phyloP scores from a whole-genome alignment of 2,329 filamentous ascomycete genomes.

The Thelonectria olida region DNA sequence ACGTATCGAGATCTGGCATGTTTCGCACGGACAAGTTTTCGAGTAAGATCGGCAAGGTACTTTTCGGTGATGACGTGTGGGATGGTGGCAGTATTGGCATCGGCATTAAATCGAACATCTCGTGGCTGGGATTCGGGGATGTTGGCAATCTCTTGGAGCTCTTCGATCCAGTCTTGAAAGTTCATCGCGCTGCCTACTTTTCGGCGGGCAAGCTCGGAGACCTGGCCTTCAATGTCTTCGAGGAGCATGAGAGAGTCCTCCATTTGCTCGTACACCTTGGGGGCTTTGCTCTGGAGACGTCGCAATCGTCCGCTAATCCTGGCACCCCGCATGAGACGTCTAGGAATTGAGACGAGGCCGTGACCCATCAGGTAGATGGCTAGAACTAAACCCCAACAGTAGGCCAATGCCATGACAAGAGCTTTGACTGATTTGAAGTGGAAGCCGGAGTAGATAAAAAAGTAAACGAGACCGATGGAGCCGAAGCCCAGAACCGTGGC shows the following conservation, averaged over 20 bases:
- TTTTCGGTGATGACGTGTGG: constrained; percentile 91
- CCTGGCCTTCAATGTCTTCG: constrained; percentile 83
- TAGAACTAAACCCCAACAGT: constrained; percentile 90
- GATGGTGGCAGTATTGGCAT: constrained; percentile 58
- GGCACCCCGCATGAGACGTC: constrained; percentile 81
- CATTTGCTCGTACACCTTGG: constrained; percentile 85
- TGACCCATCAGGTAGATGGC: constrained; percentile 99
- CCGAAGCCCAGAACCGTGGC: constrained; percentile 78
- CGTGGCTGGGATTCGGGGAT: constrained; percentile 69
- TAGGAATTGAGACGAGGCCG: constrained; percentile 89
- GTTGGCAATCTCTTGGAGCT: constrained; percentile 81
- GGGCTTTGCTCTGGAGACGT: constrained; percentile 80
- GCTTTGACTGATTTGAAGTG: constrained; percentile 79
- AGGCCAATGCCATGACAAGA: constrained; percentile 90
- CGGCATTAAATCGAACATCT: constrained; percentile 50
- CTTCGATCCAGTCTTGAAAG: constrained; percentile 95
- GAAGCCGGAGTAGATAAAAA: constrained; percentile 81
- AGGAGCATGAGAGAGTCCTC: constrained; percentile 83
- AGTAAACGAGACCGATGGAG: constrained; percentile 79
- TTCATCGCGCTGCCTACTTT: constrained; percentile 80
- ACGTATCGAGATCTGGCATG: constrained; percentile 86
- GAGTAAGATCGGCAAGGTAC: constrained; percentile 89
- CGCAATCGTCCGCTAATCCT: constrained; percentile 79
- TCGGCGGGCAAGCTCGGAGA: constrained; percentile 79
- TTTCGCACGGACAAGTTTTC: constrained; percentile 81